Percentiles rank a stretch among this genome's conserved stretches.
Conservation (phyloP, 371 early-diverging fungal genomes). For the Amoeboaphelidium protococcarum region DNA sequence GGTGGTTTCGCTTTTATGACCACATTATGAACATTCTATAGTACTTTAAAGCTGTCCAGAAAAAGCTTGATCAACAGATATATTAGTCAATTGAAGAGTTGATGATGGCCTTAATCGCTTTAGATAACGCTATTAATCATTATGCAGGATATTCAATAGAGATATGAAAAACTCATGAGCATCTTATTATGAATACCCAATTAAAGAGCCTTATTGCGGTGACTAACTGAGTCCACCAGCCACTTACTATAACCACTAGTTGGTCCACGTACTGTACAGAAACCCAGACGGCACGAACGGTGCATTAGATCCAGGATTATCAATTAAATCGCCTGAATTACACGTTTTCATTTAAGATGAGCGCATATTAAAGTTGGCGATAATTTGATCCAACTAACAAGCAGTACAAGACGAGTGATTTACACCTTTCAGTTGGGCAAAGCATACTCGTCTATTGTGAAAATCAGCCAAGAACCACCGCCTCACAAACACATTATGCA, state of each 20-base stretch:
- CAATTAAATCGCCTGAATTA: no score
- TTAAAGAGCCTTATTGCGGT: constrained; percentile 47
- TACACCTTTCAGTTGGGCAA: constrained; percentile 6
- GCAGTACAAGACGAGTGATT: constrained; percentile 40
- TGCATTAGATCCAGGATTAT: constrained; percentile 27
- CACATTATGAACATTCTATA: constrained; percentile 59
- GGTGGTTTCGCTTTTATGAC: constrained; percentile 38
- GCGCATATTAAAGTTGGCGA: constrained; percentile 21
- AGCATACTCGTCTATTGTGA: constrained; percentile 39
- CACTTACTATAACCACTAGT: no score
- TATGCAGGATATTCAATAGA: constrained; percentile 56
- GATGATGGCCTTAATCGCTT: background rate
- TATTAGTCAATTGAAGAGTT: constrained; percentile 26
- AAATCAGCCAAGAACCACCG: constrained; percentile 61
- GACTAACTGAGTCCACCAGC: no score
- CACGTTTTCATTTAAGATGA: background rate
- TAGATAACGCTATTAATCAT: constrained; percentile 2
- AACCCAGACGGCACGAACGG: constrained; percentile 63
- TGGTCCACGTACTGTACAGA: constrained; percentile 68
- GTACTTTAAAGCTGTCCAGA: constrained; percentile 62
- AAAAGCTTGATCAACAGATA: constrained; percentile 72
- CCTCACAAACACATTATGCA: constrained; percentile 66
- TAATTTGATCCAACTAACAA: constrained; percentile 63
- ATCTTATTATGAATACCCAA: constrained; percentile 84
- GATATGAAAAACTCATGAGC: constrained; percentile 88